phyloP scores from a whole-genome alignment of 2,329 filamentous ascomycete genomes.

The Colletotrichum limetticola region DNA sequence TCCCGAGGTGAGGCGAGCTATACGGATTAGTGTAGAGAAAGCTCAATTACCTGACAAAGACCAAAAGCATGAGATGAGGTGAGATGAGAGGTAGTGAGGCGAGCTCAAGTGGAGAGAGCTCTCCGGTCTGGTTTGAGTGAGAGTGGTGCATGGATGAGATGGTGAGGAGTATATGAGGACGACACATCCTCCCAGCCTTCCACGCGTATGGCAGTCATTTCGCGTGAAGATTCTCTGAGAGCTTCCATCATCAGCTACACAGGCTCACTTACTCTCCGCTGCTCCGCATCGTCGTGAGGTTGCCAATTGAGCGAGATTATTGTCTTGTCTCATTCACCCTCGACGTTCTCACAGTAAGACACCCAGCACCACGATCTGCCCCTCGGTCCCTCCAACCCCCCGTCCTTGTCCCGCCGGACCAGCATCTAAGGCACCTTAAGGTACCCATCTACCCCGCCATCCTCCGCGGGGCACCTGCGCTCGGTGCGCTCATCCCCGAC shows the following conservation, averaged over 20 bases:
- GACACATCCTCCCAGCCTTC: background rate
- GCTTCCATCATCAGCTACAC: background rate
- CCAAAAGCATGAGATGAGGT: background rate
- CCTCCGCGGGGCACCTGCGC: slow-evolving; percentile 22
- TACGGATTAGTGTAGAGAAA: background rate
- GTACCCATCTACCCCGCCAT: slow-evolving; percentile 29
- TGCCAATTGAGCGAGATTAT: background rate
- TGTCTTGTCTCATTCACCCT: background rate
- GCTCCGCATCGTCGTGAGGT: background rate
- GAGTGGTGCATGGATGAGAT: background rate
- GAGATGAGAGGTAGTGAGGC: slow-evolving; percentile 4
- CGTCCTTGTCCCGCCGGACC: background rate
- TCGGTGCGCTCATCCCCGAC: slow-evolving; percentile 18
- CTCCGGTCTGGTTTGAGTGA: background rate
- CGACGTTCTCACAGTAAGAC: background rate
- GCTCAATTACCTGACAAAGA: background rate
- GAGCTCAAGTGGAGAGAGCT: background rate
- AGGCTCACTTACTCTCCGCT: background rate
- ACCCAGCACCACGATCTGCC: background rate
- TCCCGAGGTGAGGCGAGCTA: background rate
- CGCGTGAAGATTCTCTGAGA: background rate
- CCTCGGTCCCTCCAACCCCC: slow-evolving; percentile 5
- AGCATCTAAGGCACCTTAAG: no score
- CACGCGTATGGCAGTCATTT: background rate
- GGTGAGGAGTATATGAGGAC: slow-evolving; percentile 26